Conservation (phyloP, 2,329 filamentous ascomycete species). For the Colletotrichum liriopes region DNA sequence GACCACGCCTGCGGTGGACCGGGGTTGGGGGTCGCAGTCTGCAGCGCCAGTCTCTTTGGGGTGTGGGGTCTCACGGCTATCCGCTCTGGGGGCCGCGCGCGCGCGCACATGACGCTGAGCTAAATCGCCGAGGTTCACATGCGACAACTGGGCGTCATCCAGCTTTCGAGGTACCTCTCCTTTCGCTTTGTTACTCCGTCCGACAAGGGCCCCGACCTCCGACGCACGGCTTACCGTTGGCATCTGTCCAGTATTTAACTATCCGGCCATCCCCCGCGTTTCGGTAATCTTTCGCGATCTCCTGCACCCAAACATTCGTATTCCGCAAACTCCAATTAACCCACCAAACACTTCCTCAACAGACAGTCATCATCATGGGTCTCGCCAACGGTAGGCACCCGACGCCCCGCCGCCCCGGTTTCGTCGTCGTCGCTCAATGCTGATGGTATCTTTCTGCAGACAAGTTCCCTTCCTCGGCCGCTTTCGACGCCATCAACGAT, state of each 20-base stretch:
- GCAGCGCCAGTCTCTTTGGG: neutral
- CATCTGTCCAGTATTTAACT: slow-evolving; percentile 39
- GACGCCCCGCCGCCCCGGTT: neutral
- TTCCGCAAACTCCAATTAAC: neutral
- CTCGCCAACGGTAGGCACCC: slow-evolving; percentile 77
- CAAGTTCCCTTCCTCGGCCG: slow-evolving; percentile 89
- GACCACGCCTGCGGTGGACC: neutral
- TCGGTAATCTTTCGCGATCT: slow-evolving; percentile 25
- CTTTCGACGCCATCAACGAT: slow-evolving; percentile 89
- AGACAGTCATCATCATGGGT: slow-evolving; percentile 72
- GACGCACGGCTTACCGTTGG: slow-evolving; percentile 31
- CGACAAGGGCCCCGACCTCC: slow-evolving; percentile 27
- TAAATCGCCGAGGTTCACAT: slow-evolving; percentile 45
- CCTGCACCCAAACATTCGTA: neutral
- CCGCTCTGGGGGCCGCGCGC: slow-evolving; percentile 14
- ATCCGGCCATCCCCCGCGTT: slow-evolving; percentile 26
- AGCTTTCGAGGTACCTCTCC: slow-evolving; percentile 1
- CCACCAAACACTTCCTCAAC: neutral
- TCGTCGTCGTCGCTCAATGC: neutral
- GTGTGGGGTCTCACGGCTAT: slow-evolving; percentile 11
- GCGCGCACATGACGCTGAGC: slow-evolving; percentile 38
- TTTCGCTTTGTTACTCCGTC: slow-evolving; percentile 33
- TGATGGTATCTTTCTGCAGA: slow-evolving; percentile 61
- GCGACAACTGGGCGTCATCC: slow-evolving; percentile 42
- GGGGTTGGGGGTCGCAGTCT: neutral